Evolutionary conservation across 2,329 filamentous ascomycete species (phyloP).

Genomic region (Cladosporium sp.): DNA sequence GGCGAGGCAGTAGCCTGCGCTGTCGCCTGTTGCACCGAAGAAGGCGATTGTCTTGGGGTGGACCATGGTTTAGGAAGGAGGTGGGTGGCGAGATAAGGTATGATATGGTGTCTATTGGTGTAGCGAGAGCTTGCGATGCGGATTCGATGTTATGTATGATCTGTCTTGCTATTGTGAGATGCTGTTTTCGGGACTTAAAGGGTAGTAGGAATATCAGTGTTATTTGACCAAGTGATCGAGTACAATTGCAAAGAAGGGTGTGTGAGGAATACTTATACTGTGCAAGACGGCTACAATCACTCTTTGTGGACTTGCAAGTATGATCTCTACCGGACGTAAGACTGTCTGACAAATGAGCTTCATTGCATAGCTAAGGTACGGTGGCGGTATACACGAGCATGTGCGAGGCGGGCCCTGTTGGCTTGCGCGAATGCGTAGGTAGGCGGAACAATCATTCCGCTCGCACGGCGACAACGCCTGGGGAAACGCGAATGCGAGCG

Average conservation of each 20-base stretch:
- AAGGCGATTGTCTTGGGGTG: constrained; percentile 40
- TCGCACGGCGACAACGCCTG: not conserved
- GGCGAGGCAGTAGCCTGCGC: constrained; percentile 41
- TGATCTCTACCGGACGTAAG: not conserved
- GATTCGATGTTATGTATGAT: too few relatives aligned
- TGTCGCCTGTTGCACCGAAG: constrained; percentile 51
- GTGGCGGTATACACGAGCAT: not conserved
- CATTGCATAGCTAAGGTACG: not conserved
- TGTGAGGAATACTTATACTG: not conserved
- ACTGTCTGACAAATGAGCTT: not conserved
- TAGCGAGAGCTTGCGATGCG: too few relatives aligned
- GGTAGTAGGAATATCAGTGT: too few relatives aligned
- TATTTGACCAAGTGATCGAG: too few relatives aligned
- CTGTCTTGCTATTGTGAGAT: too few relatives aligned
- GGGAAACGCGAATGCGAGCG: constrained; percentile 5
- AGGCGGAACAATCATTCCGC: not conserved
- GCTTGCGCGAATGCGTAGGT: not conserved
- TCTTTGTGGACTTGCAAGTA: not conserved
- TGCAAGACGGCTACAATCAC: not conserved
- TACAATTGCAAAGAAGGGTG: too few relatives aligned
- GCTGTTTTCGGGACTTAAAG: too few relatives aligned
- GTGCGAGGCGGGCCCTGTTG: not conserved
- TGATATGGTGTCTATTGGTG: not conserved
- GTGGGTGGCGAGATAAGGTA: not conserved
- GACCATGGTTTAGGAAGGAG: constrained; percentile 6